Evolutionary conservation across 2,329 filamentous ascomycete species (phyloP).

Genomic region (Curvularia lunata): DNA sequence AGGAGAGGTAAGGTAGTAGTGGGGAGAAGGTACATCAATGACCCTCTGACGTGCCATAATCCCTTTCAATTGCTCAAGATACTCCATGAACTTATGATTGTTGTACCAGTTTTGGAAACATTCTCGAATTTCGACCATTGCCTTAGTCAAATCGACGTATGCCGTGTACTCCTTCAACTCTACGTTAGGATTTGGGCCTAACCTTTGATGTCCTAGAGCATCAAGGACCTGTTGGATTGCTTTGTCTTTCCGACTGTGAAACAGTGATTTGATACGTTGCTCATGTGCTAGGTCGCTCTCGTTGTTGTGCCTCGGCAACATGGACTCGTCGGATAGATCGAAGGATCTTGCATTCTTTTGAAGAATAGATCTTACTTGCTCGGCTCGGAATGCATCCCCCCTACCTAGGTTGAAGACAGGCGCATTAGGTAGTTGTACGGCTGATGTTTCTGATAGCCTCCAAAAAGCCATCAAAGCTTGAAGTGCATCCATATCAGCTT

Average conservation of each 20-base stretch:
- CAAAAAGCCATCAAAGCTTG: slow-evolving; percentile 33
- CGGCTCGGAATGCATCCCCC: slow-evolving; percentile 15
- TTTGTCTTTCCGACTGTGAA: slow-evolving; percentile 5
- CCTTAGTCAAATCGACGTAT: slow-evolving; percentile 23
- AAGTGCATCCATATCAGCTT: slow-evolving; percentile 31
- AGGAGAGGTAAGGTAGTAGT: not conserved
- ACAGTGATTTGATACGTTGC: slow-evolving; percentile 14
- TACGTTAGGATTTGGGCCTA: slow-evolving; percentile 12
- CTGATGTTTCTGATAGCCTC: slow-evolving; percentile 9
- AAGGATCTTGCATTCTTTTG: slow-evolving; percentile 5
- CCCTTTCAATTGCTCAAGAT: slow-evolving; percentile 29
- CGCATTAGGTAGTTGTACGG: slow-evolving; percentile 16
- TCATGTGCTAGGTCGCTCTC: slow-evolving; percentile 23
- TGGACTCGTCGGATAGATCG: slow-evolving; percentile 20
- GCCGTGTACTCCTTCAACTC: slow-evolving; percentile 13
- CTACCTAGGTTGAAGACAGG: slow-evolving; percentile 12
- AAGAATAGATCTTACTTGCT: not conserved
- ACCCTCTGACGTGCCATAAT: slow-evolving; percentile 16
- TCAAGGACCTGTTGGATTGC: slow-evolving; percentile 21
- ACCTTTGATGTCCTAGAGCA: slow-evolving; percentile 30
- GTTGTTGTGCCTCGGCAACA: slow-evolving; percentile 12
- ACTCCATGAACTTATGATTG: slow-evolving; percentile 50
- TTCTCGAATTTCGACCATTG: slow-evolving; percentile 24
- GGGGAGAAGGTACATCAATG: not conserved
- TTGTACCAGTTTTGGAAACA: slow-evolving; percentile 36